Evolutionary conservation across 805 yeast genomes (phyloP).

Genomic region (Kodamaea restingae): DNA sequence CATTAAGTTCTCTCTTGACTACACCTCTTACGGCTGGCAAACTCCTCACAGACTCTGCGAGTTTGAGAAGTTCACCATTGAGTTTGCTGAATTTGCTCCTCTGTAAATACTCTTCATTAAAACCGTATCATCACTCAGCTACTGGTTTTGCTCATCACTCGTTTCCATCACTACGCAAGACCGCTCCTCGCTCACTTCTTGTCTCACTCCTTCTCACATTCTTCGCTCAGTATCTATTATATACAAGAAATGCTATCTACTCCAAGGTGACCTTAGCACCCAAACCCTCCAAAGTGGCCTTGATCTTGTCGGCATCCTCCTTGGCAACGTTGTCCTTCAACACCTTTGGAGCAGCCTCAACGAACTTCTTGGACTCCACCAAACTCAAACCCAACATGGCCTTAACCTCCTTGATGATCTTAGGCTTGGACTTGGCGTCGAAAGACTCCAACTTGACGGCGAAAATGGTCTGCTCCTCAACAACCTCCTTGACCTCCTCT

Average conservation of each 20-base stretch:
- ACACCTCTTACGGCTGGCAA: no score
- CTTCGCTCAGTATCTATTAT: not conserved
- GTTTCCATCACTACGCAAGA: no score
- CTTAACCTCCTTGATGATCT: slow-evolving; percentile 96
- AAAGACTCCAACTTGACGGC: slow-evolving; percentile 87
- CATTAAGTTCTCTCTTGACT: no score
- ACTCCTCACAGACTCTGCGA: no score
- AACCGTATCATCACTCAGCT: no score
- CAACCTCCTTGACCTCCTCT: slow-evolving; percentile 69
- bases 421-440: slow-evolving; percentile 93
- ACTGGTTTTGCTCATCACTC: no score
- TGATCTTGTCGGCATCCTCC: slow-evolving; percentile 97
- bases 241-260: slow-evolving; percentile 38
- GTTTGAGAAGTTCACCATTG: no score
- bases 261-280: slow-evolving; percentile 94
- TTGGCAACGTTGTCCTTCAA: slow-evolving; percentile 93
- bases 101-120: no score
- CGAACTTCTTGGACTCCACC: slow-evolving; percentile 97
- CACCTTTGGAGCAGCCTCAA: slow-evolving; percentile 94
- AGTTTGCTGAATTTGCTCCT: no score
- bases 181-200: not conserved
- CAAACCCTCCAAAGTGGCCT: slow-evolving; percentile 84
- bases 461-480: slow-evolving; percentile 91
- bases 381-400: slow-evolving; percentile 83
- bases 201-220: not conserved